A percentile compares a stretch with the other conserved stretches of the same genome.
Evolutionary conservation across 371 early-diverging fungal genomes (phyloP).

Genomic region (Lichtheimia ornata): DNA sequence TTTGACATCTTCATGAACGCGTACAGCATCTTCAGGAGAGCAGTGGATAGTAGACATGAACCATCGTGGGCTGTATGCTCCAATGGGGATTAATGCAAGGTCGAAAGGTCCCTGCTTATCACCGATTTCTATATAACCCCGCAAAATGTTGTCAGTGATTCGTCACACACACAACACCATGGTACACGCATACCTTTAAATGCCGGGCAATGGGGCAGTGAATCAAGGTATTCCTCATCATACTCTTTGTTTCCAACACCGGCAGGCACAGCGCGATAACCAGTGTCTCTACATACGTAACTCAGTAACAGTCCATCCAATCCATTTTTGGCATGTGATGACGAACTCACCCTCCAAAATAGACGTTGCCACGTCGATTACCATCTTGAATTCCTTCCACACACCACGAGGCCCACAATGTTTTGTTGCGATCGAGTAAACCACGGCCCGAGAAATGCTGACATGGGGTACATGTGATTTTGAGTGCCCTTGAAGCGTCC

Average conservation of each 20-base stretch:
- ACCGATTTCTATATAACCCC: slow-evolving; percentile 59
- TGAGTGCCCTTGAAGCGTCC: slow-evolving; percentile 20
- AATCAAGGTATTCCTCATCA: slow-evolving; percentile 35
- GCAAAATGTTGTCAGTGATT: neutral
- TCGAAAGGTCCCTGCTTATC: slow-evolving; percentile 70
- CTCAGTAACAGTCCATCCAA: neutral
- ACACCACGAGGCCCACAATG: slow-evolving; percentile 80
- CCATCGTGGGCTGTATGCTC: slow-evolving; percentile 78
- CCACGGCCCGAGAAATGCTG: slow-evolving; percentile 80
- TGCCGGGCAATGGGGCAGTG: slow-evolving; percentile 72
- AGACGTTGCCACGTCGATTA: slow-evolving; percentile 48
- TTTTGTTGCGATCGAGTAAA: slow-evolving; percentile 62
- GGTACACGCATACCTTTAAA: slow-evolving; percentile 68
- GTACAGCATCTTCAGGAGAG: slow-evolving; percentile 77
- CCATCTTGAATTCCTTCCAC: slow-evolving; percentile 42
- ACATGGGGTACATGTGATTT: slow-evolving; percentile 68
- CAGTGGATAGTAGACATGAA: slow-evolving; percentile 73
- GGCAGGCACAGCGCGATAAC: slow-evolving; percentile 60
- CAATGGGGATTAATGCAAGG: slow-evolving; percentile 79
- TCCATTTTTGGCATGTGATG: slow-evolving; percentile 1
- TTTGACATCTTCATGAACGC: slow-evolving; percentile 72
- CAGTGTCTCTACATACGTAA: slow-evolving; percentile 67
- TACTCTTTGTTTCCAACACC: slow-evolving; percentile 22
- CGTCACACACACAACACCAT: neutral
- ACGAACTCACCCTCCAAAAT: slow-evolving; percentile 62